Conservation (phyloP, 768 basidiomycete genomes). For the Lentinula sp. region DNA sequence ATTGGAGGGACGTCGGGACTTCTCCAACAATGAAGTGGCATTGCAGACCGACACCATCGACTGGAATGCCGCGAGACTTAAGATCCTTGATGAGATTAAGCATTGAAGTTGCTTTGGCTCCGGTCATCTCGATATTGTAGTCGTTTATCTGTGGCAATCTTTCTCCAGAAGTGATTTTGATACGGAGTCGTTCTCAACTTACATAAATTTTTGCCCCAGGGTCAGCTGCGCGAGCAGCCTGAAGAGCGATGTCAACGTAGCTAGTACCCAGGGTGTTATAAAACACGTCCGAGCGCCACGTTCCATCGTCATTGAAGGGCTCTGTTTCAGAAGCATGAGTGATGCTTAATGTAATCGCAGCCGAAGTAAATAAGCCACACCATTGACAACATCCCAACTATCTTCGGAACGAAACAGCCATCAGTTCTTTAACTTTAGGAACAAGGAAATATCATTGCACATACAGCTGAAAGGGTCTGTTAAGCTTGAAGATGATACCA, state of each 20-base stretch:
- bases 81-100: slow-evolving; percentile 45
- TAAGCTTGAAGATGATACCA: not conserved
- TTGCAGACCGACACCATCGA: slow-evolving; percentile 61
- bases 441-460: not conserved
- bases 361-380: slow-evolving; percentile 10
- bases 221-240: slow-evolving; percentile 48
- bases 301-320: slow-evolving; percentile 58
- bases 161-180: not conserved
- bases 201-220: slow-evolving; percentile 53
- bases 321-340: slow-evolving; percentile 20
- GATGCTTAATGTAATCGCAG: not conserved
- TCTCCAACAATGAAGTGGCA: slow-evolving; percentile 54
- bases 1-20: slow-evolving; percentile 38
- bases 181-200: slow-evolving; percentile 5
- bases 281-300: slow-evolving; percentile 47
- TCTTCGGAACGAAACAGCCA: slow-evolving; percentile 17
- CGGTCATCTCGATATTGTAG: slow-evolving; percentile 31
- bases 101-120: slow-evolving; percentile 52
- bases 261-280: slow-evolving; percentile 40
- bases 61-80: slow-evolving; percentile 38
- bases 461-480: not conserved
- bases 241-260: slow-evolving; percentile 48
- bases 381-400: slow-evolving; percentile 51
- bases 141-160: slow-evolving; percentile 11
- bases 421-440: not conserved